These are phyloP conservation scores for Tulasnella sp. DNA, from an alignment of 768 basidiomycete genomes.

Conservation along the genomic window DNA sequence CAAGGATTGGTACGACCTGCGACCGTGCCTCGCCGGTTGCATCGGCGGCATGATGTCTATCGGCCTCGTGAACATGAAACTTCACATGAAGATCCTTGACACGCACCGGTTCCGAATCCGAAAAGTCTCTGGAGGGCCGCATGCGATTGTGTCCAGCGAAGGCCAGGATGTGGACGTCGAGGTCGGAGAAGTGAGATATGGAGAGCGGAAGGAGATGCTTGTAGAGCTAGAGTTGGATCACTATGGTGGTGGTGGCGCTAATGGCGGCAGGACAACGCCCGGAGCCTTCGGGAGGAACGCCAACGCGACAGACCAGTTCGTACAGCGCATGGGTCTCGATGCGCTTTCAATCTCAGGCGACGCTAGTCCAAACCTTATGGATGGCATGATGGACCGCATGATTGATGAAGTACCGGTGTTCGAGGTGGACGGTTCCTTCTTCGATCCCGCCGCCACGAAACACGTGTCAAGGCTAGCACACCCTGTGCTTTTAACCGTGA, in stretches of 20 bases:
- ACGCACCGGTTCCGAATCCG: constrained; percentile 82
- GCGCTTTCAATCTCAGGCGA: constrained; percentile 53
- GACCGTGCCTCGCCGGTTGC: constrained; percentile 84
- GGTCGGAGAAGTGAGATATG: constrained; percentile 84
- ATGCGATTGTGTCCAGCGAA: constrained; percentile 77
- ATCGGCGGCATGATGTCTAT: constrained; percentile 96
- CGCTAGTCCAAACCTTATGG: constrained; percentile 51
- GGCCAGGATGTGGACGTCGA: constrained; percentile 94
- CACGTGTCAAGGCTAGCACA: constrained; percentile 80
- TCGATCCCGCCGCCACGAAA: constrained; percentile 76
- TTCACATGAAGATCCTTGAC: constrained; percentile 91
- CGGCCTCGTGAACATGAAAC: constrained; percentile 82
- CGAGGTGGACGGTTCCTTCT: constrained; percentile 92
- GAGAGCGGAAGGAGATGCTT: constrained; percentile 96
- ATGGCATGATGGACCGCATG: constrained; percentile 93
- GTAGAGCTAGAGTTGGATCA: constrained; percentile 88
- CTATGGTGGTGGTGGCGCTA: constrained; percentile 33
- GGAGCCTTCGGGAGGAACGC: constrained; percentile 26
- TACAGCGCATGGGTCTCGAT: constrained; percentile 75
- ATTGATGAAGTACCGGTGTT: constrained; percentile 96
- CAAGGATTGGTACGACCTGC: constrained; percentile 91
- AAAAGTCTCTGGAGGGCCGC: constrained; percentile 85
- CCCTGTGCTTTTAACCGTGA: constrained; percentile 90
- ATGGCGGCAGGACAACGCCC: constrained; percentile 10
- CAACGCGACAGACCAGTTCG: constrained; percentile 83